Evolutionary conservation across 2,329 filamentous ascomycete genomes (phyloP), one percentile per base, ranked within the genome.

Genomic region (Pyrenochaeta sp.): DNA sequence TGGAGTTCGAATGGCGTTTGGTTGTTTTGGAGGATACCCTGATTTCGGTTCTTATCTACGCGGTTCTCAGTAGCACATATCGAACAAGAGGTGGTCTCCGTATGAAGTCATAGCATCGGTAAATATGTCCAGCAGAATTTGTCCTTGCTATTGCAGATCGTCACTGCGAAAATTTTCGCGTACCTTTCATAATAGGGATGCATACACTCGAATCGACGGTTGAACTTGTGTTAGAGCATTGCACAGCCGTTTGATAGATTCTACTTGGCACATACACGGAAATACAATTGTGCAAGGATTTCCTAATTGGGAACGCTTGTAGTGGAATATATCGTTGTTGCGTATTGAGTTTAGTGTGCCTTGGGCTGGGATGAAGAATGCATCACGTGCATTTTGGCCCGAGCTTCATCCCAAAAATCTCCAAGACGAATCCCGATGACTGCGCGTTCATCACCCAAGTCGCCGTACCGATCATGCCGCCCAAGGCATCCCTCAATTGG

Each of bases 401-500:
- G 52, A 59, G 59, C 56, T 30, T 24, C 6, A 39, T 50, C 49
- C 49, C 62, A 57, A 69, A 68, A 68, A 64, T 66, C 58, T 65
- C 68, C 59, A 65, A 63, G 61, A 56, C 46, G 28, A 56, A 61
- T 49, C 49, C 28, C 47, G 43, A 48, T 50, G 32, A 58, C 55
- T 58, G 52, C n/a, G 40, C 40, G n/a, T 34, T 24, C 58, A 52
- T 45, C 56, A 47, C 25, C 44, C 50, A 22, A 45, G 52, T 57
- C 42, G 42, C 54, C 43, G 59, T 32, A 51, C 45, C 49, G 49
- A 66, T 53, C 54, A 78, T 78, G 76, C 73, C 74, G 47, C 72
- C 74, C 59, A 71, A 67, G 66, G 52, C 68, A 65, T 64, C 71
- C 58, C 67, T 77, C 63, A 73, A 68, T 66, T 72, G 73, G 74